A percentile compares a stretch with the other conserved stretches of the same genome.
phyloP scores from a whole-genome alignment of 1,284 basidiomycete species.

The Inonotus obliquus region DNA sequence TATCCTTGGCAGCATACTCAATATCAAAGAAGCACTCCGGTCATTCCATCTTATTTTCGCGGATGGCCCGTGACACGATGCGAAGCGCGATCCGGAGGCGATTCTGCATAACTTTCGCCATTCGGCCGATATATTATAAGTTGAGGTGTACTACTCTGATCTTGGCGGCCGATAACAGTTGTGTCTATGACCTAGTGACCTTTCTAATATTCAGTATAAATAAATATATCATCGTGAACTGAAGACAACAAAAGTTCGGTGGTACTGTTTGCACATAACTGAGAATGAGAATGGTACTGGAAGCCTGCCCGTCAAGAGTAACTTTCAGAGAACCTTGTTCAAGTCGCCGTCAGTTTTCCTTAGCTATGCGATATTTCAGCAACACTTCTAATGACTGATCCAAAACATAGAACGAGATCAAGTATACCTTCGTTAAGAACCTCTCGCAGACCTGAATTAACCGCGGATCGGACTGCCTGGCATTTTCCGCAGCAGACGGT shows the following conservation, averaged over 20 bases:
- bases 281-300: too few relatives aligned
- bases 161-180: too few relatives aligned
- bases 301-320: too few relatives aligned
- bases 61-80: not conserved
- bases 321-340: too few relatives aligned
- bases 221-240: too few relatives aligned
- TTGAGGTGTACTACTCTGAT: too few relatives aligned
- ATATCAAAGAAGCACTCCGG: not conserved
- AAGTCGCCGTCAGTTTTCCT: not conserved
- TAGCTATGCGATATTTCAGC: not conserved
- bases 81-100: not conserved
- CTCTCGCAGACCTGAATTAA: not conserved
- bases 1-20: not conserved
- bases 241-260: too few relatives aligned
- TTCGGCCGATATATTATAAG: not conserved
- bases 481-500: not conserved
- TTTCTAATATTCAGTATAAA: too few relatives aligned
- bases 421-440: constrained; percentile 7
- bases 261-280: too few relatives aligned
- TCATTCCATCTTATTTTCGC: not conserved
- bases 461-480: not conserved
- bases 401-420: not conserved
- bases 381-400: not conserved
- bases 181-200: too few relatives aligned
- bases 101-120: not conserved